These are phyloP conservation scores for Boletus patriciae DNA, from an alignment of 768 basidiomycete genomes.

Conservation along the genomic window DNA sequence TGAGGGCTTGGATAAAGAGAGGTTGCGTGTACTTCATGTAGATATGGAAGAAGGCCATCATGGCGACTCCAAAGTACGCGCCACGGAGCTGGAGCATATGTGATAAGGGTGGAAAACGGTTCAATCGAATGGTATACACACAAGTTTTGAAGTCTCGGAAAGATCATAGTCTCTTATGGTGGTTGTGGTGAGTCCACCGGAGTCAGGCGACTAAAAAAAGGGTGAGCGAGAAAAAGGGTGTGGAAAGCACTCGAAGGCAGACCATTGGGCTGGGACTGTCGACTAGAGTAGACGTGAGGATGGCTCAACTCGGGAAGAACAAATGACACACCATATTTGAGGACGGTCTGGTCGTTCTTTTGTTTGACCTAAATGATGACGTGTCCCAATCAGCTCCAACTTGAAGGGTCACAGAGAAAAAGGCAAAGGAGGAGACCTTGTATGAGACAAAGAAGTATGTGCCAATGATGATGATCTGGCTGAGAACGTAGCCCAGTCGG, in stretches of 20 bases:
- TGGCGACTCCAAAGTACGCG: constrained; percentile 73
- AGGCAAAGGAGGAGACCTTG: constrained; percentile 44
- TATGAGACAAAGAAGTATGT: constrained; percentile 80
- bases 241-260: constrained; percentile 13
- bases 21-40: constrained; percentile 97
- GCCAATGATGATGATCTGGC: constrained; percentile 69
- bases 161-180: constrained; percentile 95
- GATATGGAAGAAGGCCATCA: constrained; percentile 90
- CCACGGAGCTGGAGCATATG: constrained; percentile 49
- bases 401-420: not conserved
- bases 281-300: constrained; percentile 43
- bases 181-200: constrained; percentile 79
- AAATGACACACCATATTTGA: constrained; percentile 81
- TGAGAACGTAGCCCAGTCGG: constrained; percentile 76
- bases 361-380: constrained; percentile 66
- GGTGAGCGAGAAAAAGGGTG: not conserved
- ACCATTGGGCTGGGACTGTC: constrained; percentile 79
- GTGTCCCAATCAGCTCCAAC: constrained; percentile 13
- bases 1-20: constrained; percentile 91
- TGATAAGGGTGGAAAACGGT: not conserved
- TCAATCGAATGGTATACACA: constrained; percentile 41
- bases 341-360: constrained; percentile 93
- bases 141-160: constrained; percentile 78
- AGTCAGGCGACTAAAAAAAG: constrained; percentile 52
- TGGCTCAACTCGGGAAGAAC: not conserved